phyloP scores from a whole-genome alignment of 163 green algal genomes.

The Scenedesmus sp. region DNA sequence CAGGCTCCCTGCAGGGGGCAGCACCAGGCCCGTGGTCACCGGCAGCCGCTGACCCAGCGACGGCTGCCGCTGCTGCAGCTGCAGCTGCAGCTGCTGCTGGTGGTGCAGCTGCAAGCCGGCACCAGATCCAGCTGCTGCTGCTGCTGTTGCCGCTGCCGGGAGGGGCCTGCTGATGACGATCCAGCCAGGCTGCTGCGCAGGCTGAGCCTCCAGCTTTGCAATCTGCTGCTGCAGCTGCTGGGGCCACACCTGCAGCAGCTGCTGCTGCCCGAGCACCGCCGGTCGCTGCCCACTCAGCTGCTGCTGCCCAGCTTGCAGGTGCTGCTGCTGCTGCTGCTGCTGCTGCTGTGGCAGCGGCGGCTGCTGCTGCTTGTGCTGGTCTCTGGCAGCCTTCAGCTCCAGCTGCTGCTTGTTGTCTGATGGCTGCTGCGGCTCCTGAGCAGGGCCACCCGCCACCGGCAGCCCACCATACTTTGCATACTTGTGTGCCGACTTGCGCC shows the following conservation, averaged over 20 bases:
- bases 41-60: background rate
- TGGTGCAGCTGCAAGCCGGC: background rate
- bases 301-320: too few species aligned
- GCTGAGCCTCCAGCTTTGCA: background rate
- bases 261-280: background rate
- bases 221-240: background rate
- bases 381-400: background rate
- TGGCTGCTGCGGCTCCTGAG: background rate
- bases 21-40: background rate
- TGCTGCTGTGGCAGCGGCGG: background rate
- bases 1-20: background rate
- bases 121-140: background rate
- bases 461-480: slow-evolving; percentile 19
- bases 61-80: background rate
- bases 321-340: background rate
- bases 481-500: slow-evolving; percentile 16
- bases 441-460: background rate
- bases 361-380: slow-evolving; percentile 1
- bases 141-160: background rate
- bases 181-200: background rate
- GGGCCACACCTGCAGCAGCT: background rate
- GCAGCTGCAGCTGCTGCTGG: background rate
- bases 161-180: background rate
- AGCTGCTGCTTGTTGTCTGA: background rate
- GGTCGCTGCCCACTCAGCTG: background rate